Conservation (phyloP, 2,329 filamentous ascomycete species). For the Sporothrix dimorphospora region DNA sequence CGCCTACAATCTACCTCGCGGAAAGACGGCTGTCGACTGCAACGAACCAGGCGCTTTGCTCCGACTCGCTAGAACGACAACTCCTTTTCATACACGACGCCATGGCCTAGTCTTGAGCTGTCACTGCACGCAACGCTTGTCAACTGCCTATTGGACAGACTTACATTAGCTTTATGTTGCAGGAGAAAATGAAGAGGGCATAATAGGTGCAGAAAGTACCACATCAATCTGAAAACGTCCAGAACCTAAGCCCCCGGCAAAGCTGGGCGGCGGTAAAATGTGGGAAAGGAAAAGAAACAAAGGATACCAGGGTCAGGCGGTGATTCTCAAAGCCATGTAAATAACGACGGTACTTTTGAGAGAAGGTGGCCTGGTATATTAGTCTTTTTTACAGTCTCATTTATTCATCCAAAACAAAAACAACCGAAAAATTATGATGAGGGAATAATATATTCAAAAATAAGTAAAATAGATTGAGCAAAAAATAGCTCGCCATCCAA, state of each 20-base stretch:
- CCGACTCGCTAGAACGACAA: neutral
- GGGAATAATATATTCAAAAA: neutral
- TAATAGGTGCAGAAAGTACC: neutral
- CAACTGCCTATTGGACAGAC: constrained; percentile 20
- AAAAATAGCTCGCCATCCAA: neutral
- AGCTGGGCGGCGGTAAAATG: neutral
- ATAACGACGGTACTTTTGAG: no score
- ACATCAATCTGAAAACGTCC: neutral
- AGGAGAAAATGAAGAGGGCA: neutral
- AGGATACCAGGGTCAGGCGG: neutral
- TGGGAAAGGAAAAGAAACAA: neutral
- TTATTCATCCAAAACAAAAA: no score
- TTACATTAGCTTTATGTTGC: constrained; percentile 10
- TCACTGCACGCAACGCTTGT: constrained; percentile 12
- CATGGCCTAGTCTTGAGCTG: neutral
- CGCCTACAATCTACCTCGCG: neutral
- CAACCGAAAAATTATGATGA: neutral
- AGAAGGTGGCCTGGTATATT: no score
- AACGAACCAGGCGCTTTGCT: neutral
- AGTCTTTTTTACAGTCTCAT: no score
- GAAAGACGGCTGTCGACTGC: neutral
- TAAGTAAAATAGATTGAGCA: neutral
- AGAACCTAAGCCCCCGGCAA: neutral
- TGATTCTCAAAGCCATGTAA: no score
- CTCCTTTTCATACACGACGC: neutral